phyloP scores from a whole-genome alignment of 2,329 filamentous ascomycete genomes.

The Ceratocystiopsis minuta region DNA sequence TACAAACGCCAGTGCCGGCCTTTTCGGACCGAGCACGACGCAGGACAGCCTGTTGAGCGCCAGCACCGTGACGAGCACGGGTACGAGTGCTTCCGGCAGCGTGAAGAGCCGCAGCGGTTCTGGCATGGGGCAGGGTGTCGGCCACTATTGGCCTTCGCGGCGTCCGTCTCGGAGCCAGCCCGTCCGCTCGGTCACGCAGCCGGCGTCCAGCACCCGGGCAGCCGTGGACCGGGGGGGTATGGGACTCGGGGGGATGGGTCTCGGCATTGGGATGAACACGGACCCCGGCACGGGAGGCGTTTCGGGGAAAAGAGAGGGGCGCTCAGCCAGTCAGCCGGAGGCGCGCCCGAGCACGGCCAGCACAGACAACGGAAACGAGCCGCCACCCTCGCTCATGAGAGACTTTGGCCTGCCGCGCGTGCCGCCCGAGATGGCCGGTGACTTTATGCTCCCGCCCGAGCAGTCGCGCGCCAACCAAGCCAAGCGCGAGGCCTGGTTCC shows the following conservation, averaged over 20 bases:
- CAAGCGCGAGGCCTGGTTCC: constrained; percentile 7
- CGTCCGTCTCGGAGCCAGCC: constrained; percentile 1
- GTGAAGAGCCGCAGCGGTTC: not conserved
- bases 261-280: too few species aligned
- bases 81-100: too few species aligned
- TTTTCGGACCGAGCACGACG: not conserved
- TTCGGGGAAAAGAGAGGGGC: too few species aligned
- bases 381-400: not conserved
- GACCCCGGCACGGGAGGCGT: too few species aligned
- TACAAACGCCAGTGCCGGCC: too few species aligned
- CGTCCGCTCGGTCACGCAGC: constrained; percentile 1
- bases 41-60: not conserved
- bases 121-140: not conserved
- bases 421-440: constrained; percentile 1
- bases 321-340: not conserved
- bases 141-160: not conserved
- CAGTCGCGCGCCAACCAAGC: constrained; percentile 2
- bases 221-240: not conserved
- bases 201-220: not conserved
- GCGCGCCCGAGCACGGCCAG: too few species aligned
- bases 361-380: too few species aligned
- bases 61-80: constrained; percentile 1
- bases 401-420: constrained; percentile 3
- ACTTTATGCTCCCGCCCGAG: constrained; percentile 1
- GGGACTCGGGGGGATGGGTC: too few species aligned